Evolutionary conservation across 2,329 filamentous ascomycete genomes (phyloP), one percentile per base, ranked within the genome.

Genomic region (Fusarium goolgardi): DNA sequence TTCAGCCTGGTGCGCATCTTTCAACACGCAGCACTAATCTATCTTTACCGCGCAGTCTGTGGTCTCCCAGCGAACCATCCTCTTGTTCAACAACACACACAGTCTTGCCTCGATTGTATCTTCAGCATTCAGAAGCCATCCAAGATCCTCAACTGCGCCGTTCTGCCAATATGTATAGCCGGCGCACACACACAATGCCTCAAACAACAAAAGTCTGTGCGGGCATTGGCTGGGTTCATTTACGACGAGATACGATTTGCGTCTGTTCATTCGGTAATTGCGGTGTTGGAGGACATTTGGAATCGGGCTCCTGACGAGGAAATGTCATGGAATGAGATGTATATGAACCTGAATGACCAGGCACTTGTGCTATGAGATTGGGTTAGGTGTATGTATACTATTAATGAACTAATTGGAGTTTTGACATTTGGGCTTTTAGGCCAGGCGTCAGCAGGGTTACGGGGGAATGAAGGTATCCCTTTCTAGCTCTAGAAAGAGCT

Each of bases 11-110:
- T 80, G 53, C 71, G 76, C 0, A 75, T 80, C 2, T 83, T 82
- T 46, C 78, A 80, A 18, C 78, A 80, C 31, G 73, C 79, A 0
- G 81, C 79, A 0, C 76, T 81, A 8, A 78, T 83, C 9, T 82
- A 81, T 56, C 71, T 82, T 2, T 83, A 82, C 53, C 73, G 81
- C 35, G 80, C 79, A 20, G 71, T 83, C 5, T 81, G 80, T 53
- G 76, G 78, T 1, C 70, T 82, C 6, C 75, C 79, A 4, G 74
- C 77, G 3, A 72, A 71, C 4, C 80, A 83, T 57, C 73, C 71
- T 4, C 71, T 81, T 0, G 80, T 82, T 0, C 81, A 83, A 23
- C 75, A 81, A 35, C 73, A 79, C 27, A 77, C 80, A 0, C 71
- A 75, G 7, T 74, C 75, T 1, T 80, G 77, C 13, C 74, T 81